phyloP scores from a whole-genome alignment of 2,329 filamentous ascomycete genomes.

The Aspergillus terreus region DNA sequence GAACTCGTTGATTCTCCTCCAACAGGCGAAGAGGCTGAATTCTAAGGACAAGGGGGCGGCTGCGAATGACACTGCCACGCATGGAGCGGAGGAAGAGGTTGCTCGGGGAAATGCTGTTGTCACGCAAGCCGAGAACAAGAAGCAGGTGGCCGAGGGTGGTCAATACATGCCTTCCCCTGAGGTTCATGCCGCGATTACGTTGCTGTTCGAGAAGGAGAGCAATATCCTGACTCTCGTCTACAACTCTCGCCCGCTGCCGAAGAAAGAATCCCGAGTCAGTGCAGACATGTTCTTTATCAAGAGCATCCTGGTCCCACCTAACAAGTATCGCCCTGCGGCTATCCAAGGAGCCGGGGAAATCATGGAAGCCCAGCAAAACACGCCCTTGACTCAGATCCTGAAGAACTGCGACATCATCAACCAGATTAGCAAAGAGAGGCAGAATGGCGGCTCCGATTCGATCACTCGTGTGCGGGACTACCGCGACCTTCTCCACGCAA shows the following conservation, averaged over 20 bases:
- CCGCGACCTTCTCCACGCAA: slow-evolving; percentile 73
- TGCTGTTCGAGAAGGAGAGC: slow-evolving; percentile 83
- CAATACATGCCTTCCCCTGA: slow-evolving; percentile 81
- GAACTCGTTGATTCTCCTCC: slow-evolving; percentile 65
- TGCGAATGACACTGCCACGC: slow-evolving; percentile 38
- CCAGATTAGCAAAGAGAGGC: slow-evolving; percentile 68
- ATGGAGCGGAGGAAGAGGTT: slow-evolving; percentile 58
- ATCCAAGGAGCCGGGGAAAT: slow-evolving; percentile 76
- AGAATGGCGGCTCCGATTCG: slow-evolving; percentile 44
- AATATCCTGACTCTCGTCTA: slow-evolving; percentile 84
- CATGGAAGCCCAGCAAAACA: slow-evolving; percentile 84
- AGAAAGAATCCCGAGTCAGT: slow-evolving; percentile 56
- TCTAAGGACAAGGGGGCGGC: slow-evolving; percentile 29
- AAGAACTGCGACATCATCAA: slow-evolving; percentile 69
- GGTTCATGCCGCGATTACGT: slow-evolving; percentile 70
- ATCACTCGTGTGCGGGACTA: slow-evolving; percentile 59
- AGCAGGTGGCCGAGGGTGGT: slow-evolving; percentile 31
- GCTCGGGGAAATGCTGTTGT: slow-evolving; percentile 49
- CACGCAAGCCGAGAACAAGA: slow-evolving; percentile 31
- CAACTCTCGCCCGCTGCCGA: slow-evolving; percentile 64
- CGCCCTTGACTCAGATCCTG: slow-evolving; percentile 79
- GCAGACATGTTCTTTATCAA: slow-evolving; percentile 94
- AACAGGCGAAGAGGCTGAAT: slow-evolving; percentile 41
- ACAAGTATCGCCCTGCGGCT: slow-evolving; percentile 84
- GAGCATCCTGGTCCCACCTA: slow-evolving; percentile 83